phyloP scores from a whole-genome alignment of 345 rosid genomes.

The Acer campestre region DNA sequence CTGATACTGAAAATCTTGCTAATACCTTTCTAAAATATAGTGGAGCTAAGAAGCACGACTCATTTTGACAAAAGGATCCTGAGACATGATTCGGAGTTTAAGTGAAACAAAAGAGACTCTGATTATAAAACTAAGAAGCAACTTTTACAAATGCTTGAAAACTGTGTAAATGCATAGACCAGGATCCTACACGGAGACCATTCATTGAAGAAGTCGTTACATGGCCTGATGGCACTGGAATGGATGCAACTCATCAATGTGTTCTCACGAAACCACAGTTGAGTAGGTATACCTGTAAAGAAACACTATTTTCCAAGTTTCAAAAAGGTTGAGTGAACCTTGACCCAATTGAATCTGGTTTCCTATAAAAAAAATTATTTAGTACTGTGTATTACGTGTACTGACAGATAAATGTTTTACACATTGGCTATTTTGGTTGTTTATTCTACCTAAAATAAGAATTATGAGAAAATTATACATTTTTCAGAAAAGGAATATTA shows the following conservation, averaged over 20 bases:
- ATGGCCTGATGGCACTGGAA: constrained; percentile 56
- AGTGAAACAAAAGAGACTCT: constrained; percentile 42
- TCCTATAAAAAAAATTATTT: not conserved
- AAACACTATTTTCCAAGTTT: constrained; percentile 19
- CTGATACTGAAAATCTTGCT: not conserved
- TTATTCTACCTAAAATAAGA: constrained; percentile 23
- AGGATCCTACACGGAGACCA: constrained; percentile 74
- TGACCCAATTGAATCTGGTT: constrained; percentile 25
- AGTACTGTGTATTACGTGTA: constrained; percentile 4
- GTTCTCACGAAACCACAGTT: constrained; percentile 11
- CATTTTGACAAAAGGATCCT: not conserved
- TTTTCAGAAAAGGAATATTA: not conserved
- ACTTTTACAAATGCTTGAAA: constrained; percentile 62
- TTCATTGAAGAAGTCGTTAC: constrained; percentile 68
- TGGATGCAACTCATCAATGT: constrained; percentile 33
- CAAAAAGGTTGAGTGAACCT: constrained; percentile 13
- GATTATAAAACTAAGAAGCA: constrained; percentile 63
- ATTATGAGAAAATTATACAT: constrained; percentile 7
- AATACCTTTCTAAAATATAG: not conserved
- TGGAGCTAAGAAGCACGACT: not conserved
- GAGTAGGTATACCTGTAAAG: constrained; percentile 42
- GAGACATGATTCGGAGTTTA: not conserved
- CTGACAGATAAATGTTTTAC: constrained; percentile 27
- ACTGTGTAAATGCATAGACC: constrained; percentile 81
- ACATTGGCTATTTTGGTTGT: constrained; percentile 26